These are phyloP conservation scores for Trametes villosa DNA, from an alignment of 768 basidiomycete genomes.

Conservation along the genomic window DNA sequence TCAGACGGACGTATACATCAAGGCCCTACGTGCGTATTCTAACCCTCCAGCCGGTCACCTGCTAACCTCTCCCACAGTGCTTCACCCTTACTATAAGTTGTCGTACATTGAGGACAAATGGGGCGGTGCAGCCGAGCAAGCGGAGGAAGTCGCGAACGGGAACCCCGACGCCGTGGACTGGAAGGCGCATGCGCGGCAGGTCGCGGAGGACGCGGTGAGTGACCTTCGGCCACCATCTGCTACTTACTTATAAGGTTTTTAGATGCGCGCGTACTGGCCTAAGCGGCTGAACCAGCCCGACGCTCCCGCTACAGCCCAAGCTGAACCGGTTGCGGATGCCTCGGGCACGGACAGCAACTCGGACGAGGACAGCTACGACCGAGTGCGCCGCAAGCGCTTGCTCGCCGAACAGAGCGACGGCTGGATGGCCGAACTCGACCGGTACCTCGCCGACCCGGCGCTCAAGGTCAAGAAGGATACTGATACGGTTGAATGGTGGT, in stretches of 20 bases:
- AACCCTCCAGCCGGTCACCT: no score
- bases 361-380: neutral
- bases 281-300: neutral
- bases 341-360: neutral
- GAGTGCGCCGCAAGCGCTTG: neutral
- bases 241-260: neutral
- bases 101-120: neutral
- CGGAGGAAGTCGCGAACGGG: neutral
- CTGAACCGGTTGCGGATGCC: no score
- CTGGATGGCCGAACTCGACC: slow-evolving; percentile 11
- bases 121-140: neutral
- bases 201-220: slow-evolving; percentile 1
- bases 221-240: neutral
- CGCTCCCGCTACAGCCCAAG: no score
- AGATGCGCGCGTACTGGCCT: neutral
- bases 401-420: slow-evolving; percentile 24
- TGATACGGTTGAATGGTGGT: slow-evolving; percentile 26
- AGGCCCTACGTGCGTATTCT: neutral
- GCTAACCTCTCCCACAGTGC: no score
- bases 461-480: slow-evolving; percentile 20
- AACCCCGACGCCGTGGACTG: neutral
- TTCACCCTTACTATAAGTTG: slow-evolving; percentile 35
- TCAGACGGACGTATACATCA: neutral
- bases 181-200: neutral
- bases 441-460: slow-evolving; percentile 22